Base-by-base conservation (phyloP, 2,329 filamentous ascomycete species). In the Fusarium kyushuense region DNA sequence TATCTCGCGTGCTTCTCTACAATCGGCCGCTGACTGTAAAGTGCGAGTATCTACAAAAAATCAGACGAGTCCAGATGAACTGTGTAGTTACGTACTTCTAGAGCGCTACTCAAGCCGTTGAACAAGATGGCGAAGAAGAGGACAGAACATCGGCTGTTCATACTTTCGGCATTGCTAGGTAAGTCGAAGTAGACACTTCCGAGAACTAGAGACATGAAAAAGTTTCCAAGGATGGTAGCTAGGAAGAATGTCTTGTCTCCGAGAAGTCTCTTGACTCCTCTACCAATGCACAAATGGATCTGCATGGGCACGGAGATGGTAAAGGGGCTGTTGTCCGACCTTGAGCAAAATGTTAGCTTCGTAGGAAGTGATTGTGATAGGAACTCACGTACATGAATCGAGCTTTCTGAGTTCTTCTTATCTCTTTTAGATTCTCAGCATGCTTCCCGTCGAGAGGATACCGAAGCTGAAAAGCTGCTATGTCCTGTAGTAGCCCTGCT, bases 271-370 rank as follows among this genome's bases (percentile, higher is more conserved):
- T 68, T 56, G 0, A 70, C 2, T 12, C 69, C 69, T 17, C 69
- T 56, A 16, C 78, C 80, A 21, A 80, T 81, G 63, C 79, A 81
- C 14, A 83, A 70, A 12, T 70, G 73, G 59, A 84, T 75, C 63
- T 84, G 82, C 76, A 83, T 83, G 2, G 77, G 76, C 7, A 84
- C 74, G 3, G 79, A 82, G 49, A 86, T 80, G 0, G 82, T 79
- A 52, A 83, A 86, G 0, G 84, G 81, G 2, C 69, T 71, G 2
- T 65, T 66, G 3, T 60, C 63, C 8, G 67, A 66, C 48, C 67
- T 70, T 10, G 0, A 13, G 29, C 4, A 10, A 27, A 27, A 8
- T 8, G 27, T 27, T 27, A 27, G 27, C 27, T 6, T 27, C 6
- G 27, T 27, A 9, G 5, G 27, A 27, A 8, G 7, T 27, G 7